A percentile compares a stretch with the other conserved stretches of the same genome.
phyloP scores from a whole-genome alignment of 331 rosid genomes.

The Telfairia occidentalis region DNA sequence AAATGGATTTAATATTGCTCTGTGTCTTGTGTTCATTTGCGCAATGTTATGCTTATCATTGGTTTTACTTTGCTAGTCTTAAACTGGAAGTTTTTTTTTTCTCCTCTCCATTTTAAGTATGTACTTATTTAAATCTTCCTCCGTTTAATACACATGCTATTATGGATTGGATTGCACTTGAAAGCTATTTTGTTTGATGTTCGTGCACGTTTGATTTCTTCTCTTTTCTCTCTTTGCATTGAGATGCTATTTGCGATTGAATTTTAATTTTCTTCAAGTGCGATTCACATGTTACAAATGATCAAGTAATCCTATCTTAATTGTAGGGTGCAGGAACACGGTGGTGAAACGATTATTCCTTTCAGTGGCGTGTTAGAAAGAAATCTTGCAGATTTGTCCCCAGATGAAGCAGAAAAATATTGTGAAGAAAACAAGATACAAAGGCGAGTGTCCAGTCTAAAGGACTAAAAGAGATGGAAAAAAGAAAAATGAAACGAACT shows the following conservation, averaged over 20 bases:
- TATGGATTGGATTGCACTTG: not conserved
- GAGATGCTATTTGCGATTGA: not conserved
- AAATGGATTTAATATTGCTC: not conserved
- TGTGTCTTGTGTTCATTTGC: not conserved
- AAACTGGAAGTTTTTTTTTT: not conserved
- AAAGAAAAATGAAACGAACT: not conserved
- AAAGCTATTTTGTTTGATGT: not conserved
- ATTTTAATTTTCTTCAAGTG: not conserved
- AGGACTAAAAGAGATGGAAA: not conserved
- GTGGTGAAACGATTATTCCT: conserved; percentile 79
- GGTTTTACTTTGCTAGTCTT: not conserved
- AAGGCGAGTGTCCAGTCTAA: conserved; percentile 36
- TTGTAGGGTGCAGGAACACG: conserved; percentile 97
- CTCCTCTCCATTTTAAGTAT: not conserved
- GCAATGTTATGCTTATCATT: not conserved
- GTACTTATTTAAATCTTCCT: not conserved
- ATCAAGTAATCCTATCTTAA: conserved; percentile 6
- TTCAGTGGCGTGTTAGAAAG: conserved; percentile 83
- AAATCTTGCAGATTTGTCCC: conserved; percentile 68
- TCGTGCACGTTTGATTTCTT: not conserved
- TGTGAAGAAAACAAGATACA: conserved; percentile 83
- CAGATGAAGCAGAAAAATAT: conserved; percentile 69
- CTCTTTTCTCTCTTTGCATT: not conserved
- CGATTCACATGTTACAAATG: not conserved
- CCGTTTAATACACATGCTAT: not conserved